Evolutionary conservation across 192 early-diverging fungal genomes (phyloP).

Genomic region (Dimargaris xerosporica): DNA sequence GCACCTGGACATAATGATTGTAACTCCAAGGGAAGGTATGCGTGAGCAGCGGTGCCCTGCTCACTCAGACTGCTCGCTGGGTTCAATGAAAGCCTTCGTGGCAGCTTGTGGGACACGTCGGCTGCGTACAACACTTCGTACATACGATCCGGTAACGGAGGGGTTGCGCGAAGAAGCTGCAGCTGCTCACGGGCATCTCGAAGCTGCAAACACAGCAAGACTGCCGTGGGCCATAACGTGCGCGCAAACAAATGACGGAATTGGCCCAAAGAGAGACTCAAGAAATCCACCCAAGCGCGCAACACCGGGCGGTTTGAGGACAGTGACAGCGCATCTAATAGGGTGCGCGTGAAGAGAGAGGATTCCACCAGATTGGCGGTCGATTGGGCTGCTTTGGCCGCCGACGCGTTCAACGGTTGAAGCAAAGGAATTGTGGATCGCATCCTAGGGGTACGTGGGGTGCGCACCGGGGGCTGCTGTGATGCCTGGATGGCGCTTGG

Average conservation of each 20-base stretch:
- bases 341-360: conserved; percentile 35
- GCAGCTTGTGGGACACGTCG: no score
- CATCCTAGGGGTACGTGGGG: not conserved
- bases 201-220: conserved; percentile 7
- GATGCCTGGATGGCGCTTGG: not conserved
- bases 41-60: no score
- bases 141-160: no score
- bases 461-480: not conserved
- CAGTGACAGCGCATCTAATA: conserved; percentile 39
- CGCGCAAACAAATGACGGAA: conserved; percentile 41
- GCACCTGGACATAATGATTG: no score
- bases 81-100: no score
- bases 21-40: no score
- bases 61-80: no score
- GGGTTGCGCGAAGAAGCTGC: no score
- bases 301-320: conserved; percentile 47
- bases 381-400: not conserved
- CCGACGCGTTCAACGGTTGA: no score
- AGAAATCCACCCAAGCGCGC: conserved; percentile 64
- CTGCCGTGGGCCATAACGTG: conserved; percentile 38
- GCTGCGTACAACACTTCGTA: no score
- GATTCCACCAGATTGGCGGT: conserved; percentile 5
- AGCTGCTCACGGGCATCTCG: not conserved
- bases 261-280: conserved; percentile 41
- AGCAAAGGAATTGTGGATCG: not conserved